Conservation (phyloP, 2,329 filamentous ascomycete genomes). For the Westerdykella aurantiaca region DNA sequence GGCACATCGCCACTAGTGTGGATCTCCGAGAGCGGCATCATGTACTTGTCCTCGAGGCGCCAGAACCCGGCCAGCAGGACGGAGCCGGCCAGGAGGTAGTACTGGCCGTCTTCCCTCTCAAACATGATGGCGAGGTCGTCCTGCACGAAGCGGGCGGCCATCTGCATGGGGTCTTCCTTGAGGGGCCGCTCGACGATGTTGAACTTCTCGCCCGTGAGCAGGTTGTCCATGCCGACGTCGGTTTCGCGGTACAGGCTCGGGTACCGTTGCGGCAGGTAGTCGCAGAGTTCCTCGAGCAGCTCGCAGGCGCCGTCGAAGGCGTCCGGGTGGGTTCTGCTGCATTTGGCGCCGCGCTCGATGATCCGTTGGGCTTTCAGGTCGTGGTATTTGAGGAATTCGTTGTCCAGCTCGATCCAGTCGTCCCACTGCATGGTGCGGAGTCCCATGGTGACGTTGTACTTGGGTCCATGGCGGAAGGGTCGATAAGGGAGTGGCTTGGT, state of each 20-base stretch:
- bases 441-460: constrained; percentile 72
- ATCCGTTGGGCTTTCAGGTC: constrained; percentile 65
- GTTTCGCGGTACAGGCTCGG: constrained; percentile 64
- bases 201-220: constrained; percentile 66
- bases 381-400: constrained; percentile 68
- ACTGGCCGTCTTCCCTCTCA: constrained; percentile 68
- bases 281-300: constrained; percentile 64
- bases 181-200: constrained; percentile 60
- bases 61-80: constrained; percentile 78
- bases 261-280: constrained; percentile 70
- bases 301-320: constrained; percentile 69
- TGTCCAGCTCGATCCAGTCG: constrained; percentile 83
- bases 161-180: constrained; percentile 71
- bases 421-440: constrained; percentile 63
- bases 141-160: constrained; percentile 65
- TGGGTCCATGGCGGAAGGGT: constrained; percentile 71
- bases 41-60: constrained; percentile 73
- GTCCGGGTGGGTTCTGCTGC: constrained; percentile 62
- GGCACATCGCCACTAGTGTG: constrained; percentile 74
- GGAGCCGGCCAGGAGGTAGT: constrained; percentile 71
- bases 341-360: constrained; percentile 58
- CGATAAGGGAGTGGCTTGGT: constrained; percentile 72
- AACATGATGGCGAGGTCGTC: constrained; percentile 84
- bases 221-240: constrained; percentile 60
- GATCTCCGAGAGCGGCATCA: constrained; percentile 72